Evolutionary conservation across 805 yeast genomes (phyloP).

Genomic region (Wickerhamomyces bovis): DNA sequence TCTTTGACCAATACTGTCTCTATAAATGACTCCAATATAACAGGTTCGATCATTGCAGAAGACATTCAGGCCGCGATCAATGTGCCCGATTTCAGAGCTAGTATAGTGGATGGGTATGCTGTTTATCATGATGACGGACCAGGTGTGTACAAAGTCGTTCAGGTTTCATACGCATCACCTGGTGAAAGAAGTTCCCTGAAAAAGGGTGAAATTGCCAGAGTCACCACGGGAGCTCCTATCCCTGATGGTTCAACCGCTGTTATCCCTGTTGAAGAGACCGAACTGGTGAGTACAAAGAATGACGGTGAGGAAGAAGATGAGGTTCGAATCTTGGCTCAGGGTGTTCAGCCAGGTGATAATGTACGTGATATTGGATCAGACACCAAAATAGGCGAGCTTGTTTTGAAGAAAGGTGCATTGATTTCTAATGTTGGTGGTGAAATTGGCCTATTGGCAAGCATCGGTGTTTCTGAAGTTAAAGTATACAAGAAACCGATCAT

Average conservation of each 20-base stretch:
- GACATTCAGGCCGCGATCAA: constrained; percentile 32
- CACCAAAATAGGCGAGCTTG: constrained; percentile 31
- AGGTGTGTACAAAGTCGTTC: constrained; percentile 35
- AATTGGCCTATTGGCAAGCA: constrained; percentile 41
- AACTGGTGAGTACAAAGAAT: constrained; percentile 26
- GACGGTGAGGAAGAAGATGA: constrained; percentile 38
- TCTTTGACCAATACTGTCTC: constrained; percentile 21
- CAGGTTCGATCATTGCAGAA: constrained; percentile 37
- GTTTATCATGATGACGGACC: constrained; percentile 40
- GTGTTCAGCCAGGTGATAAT: constrained; percentile 37
- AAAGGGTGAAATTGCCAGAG: constrained; percentile 36
- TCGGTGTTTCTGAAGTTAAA: constrained; percentile 34
- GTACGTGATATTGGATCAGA: constrained; percentile 45
- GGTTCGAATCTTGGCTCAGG: constrained; percentile 34
- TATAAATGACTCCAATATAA: constrained; percentile 25
- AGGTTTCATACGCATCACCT: constrained; percentile 38
- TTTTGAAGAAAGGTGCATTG: constrained; percentile 30
- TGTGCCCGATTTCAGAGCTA: constrained; percentile 47
- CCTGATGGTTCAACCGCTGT: constrained; percentile 50
- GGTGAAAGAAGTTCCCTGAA: constrained; percentile 14
- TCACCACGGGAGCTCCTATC: constrained; percentile 53
- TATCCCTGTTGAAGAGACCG: constrained; percentile 49
- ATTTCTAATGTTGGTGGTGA: constrained; percentile 43
- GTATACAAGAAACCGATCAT: constrained; percentile 38
- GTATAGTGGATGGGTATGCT: constrained; percentile 54